Conservation (phyloP, 257 asterid species). For the Ballota nigra region DNA sequence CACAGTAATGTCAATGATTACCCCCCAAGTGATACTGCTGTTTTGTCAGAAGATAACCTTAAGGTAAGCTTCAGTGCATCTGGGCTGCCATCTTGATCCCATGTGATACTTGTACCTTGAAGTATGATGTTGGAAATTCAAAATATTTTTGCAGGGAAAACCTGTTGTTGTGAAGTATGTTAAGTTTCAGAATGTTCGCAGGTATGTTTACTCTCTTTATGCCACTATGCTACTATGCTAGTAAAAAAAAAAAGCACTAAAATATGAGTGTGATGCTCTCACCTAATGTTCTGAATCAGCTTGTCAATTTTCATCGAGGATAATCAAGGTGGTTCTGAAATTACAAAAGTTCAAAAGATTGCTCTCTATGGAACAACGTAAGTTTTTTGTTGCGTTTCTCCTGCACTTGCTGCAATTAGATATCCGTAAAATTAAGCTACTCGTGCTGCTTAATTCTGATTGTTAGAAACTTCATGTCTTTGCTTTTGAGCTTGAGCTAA, state of each 20-base stretch:
- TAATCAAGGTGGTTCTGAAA: slow-evolving; percentile 80
- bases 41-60: slow-evolving; percentile 72
- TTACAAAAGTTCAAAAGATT: slow-evolving; percentile 85
- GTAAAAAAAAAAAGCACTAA: slow-evolving; percentile 1
- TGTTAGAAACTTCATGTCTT: neutral
- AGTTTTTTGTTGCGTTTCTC: slow-evolving; percentile 38
- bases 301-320: slow-evolving; percentile 92
- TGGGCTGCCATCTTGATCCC: neutral
- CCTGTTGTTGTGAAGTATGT: slow-evolving; percentile 25
- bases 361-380: slow-evolving; percentile 86
- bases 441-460: neutral
- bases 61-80: slow-evolving; percentile 52
- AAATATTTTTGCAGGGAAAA: slow-evolving; percentile 23
- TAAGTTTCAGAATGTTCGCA: slow-evolving; percentile 30
- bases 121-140: slow-evolving; percentile 17
- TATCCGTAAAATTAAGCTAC: no score
- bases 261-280: neutral
- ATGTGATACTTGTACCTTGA: neutral
- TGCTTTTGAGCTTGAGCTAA: slow-evolving; percentile 1
- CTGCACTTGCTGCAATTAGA: neutral
- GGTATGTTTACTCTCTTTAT: slow-evolving; percentile 17
- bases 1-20: slow-evolving; percentile 28
- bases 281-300: slow-evolving; percentile 41
- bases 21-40: slow-evolving; percentile 23
- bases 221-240: neutral